Evolutionary conservation across 2,329 filamentous ascomycete species (phyloP).

Genomic region (Pseudocercospora musae): DNA sequence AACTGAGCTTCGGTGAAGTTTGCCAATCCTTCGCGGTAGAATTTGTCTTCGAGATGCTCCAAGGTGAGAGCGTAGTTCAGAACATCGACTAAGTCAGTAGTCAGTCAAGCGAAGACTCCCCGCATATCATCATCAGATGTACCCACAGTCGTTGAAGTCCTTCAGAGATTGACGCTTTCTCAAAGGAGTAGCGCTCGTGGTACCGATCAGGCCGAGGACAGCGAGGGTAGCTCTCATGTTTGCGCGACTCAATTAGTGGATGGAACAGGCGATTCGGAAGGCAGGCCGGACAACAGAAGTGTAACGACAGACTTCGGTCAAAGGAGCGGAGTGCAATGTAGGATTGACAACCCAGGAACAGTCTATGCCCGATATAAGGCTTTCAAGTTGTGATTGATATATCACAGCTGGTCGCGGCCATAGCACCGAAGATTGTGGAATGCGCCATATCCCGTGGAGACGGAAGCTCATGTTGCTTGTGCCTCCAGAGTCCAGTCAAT

Average conservation of each 20-base stretch:
- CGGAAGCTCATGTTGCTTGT: not conserved
- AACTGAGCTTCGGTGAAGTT: slow-evolving; percentile 12
- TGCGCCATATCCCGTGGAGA: not conserved
- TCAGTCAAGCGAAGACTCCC: slow-evolving; percentile 5
- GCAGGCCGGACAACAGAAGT: not conserved
- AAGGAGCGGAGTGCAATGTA: not conserved
- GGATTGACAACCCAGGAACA: not conserved
- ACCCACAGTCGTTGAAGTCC: slow-evolving; percentile 4
- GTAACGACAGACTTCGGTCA: not conserved
- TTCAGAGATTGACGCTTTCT: slow-evolving; percentile 4
- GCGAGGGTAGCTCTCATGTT: not conserved
- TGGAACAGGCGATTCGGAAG: not conserved
- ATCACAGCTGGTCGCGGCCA: not conserved
- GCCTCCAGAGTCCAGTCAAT: not conserved
- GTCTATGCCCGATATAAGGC: not conserved
- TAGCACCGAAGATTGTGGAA: not conserved
- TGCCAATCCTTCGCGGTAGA: slow-evolving; percentile 54
- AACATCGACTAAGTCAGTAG: slow-evolving; percentile 17
- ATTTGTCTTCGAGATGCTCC: slow-evolving; percentile 54
- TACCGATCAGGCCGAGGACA: not conserved
- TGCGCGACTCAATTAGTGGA: not conserved
- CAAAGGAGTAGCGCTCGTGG: not conserved
- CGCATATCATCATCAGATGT: not conserved
- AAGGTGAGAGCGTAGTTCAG: slow-evolving; percentile 44
- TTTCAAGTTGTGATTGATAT: not conserved